These are phyloP conservation scores for Xylaria sp. DNA, from an alignment of 2,329 filamentous ascomycete genomes.

Conservation along the genomic window DNA sequence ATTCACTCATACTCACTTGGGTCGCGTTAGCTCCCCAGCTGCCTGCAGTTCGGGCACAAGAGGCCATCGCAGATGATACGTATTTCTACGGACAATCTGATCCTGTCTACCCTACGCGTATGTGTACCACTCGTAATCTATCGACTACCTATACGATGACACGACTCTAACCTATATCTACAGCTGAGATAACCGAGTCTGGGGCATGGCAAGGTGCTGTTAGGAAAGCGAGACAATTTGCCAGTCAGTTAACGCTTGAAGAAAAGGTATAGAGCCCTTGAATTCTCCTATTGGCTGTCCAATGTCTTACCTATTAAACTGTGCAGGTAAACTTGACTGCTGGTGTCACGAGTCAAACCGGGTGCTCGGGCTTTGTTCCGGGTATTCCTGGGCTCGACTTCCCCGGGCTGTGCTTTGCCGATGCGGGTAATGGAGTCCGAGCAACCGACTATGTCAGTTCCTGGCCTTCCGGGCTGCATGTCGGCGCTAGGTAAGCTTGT, in stretches of 20 bases:
- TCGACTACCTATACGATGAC: too few relatives aligned
- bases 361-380: slow-evolving; percentile 23
- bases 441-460: slow-evolving; percentile 21
- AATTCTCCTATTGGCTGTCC: background rate
- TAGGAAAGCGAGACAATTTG: slow-evolving; percentile 61
- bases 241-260: slow-evolving; percentile 63
- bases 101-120: slow-evolving; percentile 25
- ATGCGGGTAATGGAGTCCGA: slow-evolving; percentile 21
- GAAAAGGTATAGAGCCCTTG: slow-evolving; percentile 52
- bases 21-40: too few relatives aligned
- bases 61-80: slow-evolving; percentile 13
- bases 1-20: too few relatives aligned
- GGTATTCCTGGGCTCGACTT: slow-evolving; percentile 19
- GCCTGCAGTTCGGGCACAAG: too few relatives aligned
- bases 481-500: slow-evolving; percentile 18
- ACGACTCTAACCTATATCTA: background rate
- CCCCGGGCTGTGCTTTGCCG: slow-evolving; percentile 19
- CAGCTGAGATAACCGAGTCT: slow-evolving; percentile 5
- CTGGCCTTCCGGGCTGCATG: slow-evolving; percentile 20
- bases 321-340: slow-evolving; percentile 17
- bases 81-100: slow-evolving; percentile 23
- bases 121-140: background rate
- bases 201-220: slow-evolving; percentile 60
- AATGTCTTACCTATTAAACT: background rate
- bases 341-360: slow-evolving; percentile 13